Conservation (phyloP, 768 basidiomycete species). For the Amanita jacksonii region DNA sequence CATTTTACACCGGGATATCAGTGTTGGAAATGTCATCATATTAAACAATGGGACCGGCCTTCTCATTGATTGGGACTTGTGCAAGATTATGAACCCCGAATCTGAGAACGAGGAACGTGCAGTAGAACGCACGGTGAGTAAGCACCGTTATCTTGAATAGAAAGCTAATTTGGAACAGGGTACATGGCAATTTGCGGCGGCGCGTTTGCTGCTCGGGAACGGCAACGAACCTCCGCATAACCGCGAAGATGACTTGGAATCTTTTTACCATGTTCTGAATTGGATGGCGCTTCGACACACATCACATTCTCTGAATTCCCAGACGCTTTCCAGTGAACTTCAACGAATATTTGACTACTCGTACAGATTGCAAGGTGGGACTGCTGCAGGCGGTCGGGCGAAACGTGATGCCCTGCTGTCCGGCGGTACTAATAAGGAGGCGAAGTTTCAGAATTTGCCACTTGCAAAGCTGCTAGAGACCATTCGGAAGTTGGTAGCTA, state of each 20-base stretch:
- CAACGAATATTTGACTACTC: background rate
- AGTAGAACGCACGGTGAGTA: constrained; percentile 1
- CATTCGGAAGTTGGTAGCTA: background rate
- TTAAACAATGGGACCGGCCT: constrained; percentile 3
- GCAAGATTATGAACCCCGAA: constrained; percentile 15
- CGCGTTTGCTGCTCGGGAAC: background rate
- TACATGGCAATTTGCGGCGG: constrained; percentile 7
- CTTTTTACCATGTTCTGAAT: constrained; percentile 4
- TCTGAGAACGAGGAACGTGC: background rate
- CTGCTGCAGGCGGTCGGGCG: background rate
- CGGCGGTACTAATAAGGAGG: background rate
- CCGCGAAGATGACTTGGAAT: constrained; percentile 4
- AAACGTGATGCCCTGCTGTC: background rate
- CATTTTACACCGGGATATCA: constrained; percentile 5
- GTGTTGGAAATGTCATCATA: background rate
- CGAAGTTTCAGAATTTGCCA: constrained; percentile 1
- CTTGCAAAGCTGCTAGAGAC: background rate
- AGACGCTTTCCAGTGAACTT: background rate
- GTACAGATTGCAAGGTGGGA: background rate
- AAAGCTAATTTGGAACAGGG: background rate
- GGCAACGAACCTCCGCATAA: background rate
- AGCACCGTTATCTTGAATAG: background rate
- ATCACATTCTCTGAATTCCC: background rate
- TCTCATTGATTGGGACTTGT: constrained; percentile 10
- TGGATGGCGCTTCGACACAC: constrained; percentile 1